Evolutionary conservation across 169 alveolate species (phyloP).

Genomic region (Perkinsus marinus): DNA sequence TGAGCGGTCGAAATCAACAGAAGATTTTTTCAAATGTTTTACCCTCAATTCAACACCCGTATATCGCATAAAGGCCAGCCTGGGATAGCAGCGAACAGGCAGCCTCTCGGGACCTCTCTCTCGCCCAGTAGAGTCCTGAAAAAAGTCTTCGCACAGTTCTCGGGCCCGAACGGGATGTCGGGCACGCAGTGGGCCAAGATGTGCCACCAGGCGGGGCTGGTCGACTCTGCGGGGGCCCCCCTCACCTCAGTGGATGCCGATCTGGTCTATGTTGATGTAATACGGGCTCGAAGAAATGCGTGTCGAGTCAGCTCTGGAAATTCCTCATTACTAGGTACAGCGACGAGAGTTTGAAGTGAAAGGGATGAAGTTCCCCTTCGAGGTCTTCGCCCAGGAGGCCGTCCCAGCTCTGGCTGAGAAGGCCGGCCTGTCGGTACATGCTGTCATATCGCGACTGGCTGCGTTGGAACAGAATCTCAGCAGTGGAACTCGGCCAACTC

Average conservation of each 20-base stretch:
- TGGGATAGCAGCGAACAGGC: neutral
- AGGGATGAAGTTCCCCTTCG: neutral
- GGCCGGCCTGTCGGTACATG: neutral
- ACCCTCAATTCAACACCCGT: neutral
- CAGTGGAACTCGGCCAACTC: neutral
- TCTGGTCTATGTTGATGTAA: neutral
- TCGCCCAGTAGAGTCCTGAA: neutral
- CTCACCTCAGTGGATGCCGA: neutral
- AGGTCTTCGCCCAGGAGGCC: neutral
- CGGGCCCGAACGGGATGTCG: neutral
- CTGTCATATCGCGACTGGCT: neutral
- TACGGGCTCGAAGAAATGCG: too few relatives aligned
- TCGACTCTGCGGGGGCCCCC: neutral
- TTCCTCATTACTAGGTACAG: neutral
- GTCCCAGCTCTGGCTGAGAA: neutral
- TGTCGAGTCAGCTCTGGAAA: neutral
- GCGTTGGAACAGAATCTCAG: neutral
- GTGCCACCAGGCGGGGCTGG: neutral
- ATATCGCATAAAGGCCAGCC: neutral
- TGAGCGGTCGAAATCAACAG: neutral
- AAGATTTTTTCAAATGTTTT: neutral
- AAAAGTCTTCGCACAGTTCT: neutral
- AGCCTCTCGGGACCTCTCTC: neutral
- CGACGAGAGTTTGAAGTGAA: neutral
- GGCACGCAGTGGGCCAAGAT: neutral